phyloP scores from a whole-genome alignment of 805 yeast genomes.

The Ogataea degrootiae region DNA sequence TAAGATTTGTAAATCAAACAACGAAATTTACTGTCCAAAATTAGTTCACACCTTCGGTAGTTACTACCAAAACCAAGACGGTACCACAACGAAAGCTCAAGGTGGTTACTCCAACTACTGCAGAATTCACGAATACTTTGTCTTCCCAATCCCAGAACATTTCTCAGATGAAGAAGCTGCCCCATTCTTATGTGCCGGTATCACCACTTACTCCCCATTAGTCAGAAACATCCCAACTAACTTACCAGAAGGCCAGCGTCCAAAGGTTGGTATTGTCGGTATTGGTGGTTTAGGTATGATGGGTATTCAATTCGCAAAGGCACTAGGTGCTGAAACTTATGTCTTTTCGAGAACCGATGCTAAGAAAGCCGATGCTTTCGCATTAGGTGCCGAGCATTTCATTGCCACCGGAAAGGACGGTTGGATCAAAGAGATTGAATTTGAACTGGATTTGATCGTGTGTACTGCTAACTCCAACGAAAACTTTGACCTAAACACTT shows the following conservation, averaged over 20 bases:
- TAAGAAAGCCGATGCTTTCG: constrained; percentile 48
- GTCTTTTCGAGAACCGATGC: constrained; percentile 49
- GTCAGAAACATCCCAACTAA: constrained; percentile 36
- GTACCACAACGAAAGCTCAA: constrained; percentile 33
- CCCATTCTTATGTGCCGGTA: constrained; percentile 74
- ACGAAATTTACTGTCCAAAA: constrained; percentile 41
- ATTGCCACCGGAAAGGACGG: constrained; percentile 42
- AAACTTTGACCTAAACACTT: constrained; percentile 43
- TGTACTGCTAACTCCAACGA: constrained; percentile 49
- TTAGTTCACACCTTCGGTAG: constrained; percentile 33
- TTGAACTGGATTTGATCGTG: constrained; percentile 46
- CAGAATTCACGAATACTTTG: constrained; percentile 59
- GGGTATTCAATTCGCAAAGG: constrained; percentile 55
- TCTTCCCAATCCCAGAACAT: constrained; percentile 56
- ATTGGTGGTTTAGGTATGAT: constrained; percentile 68
- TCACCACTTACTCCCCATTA: constrained; percentile 67
- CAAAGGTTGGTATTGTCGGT: constrained; percentile 59
- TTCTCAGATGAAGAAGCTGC: constrained; percentile 54
- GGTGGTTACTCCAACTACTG: constrained; percentile 72
- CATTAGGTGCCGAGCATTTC: constrained; percentile 52
- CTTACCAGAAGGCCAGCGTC: constrained; percentile 27
- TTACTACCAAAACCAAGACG: constrained; percentile 24
- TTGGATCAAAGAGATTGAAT: constrained; percentile 28
- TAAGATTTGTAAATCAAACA: constrained; percentile 47
- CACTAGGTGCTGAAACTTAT: constrained; percentile 58